Base-by-base conservation (phyloP, 345 rosid species). In the Syzygium aromaticum region DNA sequence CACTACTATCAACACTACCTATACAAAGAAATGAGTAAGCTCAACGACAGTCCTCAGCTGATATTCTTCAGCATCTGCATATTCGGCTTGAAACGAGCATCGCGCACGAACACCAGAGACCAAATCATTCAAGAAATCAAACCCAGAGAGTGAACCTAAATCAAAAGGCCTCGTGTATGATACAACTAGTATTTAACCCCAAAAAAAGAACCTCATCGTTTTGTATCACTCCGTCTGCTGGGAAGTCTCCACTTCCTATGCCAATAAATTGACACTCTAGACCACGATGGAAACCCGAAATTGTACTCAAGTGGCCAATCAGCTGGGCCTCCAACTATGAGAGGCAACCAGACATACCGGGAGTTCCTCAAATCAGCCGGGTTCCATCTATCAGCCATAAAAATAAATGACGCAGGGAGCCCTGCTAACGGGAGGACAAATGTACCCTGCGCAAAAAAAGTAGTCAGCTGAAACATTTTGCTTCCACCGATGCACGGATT, bases 361-460 rank as follows among this genome's bases (percentile, higher is more conserved):
- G 99, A 96, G 86, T 98, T 96, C 93, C 95, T 91, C 90, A 98
- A 87, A 84, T 96, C 96, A 27, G 95, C 97, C 0, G 95, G 99
- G 88, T 98, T 98, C 99, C 99, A 98, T 84, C 99, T 92, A 90
- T 98, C 99, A 7, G 98, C 98, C 96, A 96, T 94, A 89, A 98
- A 98, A 77, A 96, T 95, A 90, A 90, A 96, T 1, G 93, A 88
- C 85, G 95, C 95, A 3, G 96, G 94, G 88, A 96, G 86, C 56
- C 98, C 96, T 0, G 94, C 91, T 86, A 98, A 49, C 7, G 99
- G 99, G 89, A 98, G 84, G 86, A 98, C 97, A 83, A 90, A 95
- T 2, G 99, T 95, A 91, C 99, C 91, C 89, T 98, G 99, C 1
- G 99, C 91, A 84, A 98, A 95, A 90, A 95, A 98, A 7, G 99